Percentiles rank a stretch among this genome's conserved stretches.
Evolutionary conservation across 805 yeast species (phyloP).

Genomic region (Ascoidea tarda): DNA sequence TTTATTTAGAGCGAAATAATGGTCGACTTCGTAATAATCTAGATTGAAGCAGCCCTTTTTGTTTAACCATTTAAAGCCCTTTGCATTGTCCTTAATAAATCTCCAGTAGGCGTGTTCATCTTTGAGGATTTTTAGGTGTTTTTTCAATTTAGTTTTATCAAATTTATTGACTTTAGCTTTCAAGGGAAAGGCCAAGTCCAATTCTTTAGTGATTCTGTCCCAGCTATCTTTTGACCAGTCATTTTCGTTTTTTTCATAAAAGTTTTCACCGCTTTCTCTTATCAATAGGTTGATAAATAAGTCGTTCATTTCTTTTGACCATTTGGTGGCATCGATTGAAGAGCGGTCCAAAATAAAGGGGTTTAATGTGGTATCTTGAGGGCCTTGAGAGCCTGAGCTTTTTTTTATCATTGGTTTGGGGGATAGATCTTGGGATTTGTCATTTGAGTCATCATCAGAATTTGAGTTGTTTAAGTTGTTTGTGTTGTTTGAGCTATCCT

Average conservation of each 20-base stretch:
- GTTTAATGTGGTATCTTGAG: too few species aligned
- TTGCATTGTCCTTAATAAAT: slow-evolving; percentile 6
- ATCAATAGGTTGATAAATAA: slow-evolving; percentile 6
- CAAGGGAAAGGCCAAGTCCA: slow-evolving; percentile 7
- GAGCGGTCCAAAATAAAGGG: not conserved
- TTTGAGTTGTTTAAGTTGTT: too few species aligned
- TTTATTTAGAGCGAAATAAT: slow-evolving; percentile 5
- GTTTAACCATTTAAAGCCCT: slow-evolving; percentile 5
- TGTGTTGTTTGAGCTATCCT: too few species aligned
- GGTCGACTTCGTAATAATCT: slow-evolving; percentile 5
- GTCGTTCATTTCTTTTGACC: slow-evolving; percentile 9
- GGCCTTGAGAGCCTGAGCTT: too few species aligned
- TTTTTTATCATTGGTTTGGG: too few species aligned
- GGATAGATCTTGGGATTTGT: too few species aligned
- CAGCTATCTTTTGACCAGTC: slow-evolving; percentile 8
- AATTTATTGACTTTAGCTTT: slow-evolving; percentile 9
- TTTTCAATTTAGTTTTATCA: slow-evolving; percentile 6
- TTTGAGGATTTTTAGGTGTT: slow-evolving; percentile 7
- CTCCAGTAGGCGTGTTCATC: slow-evolving; percentile 8
- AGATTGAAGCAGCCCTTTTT: slow-evolving; percentile 6
- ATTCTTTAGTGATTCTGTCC: slow-evolving; percentile 5
- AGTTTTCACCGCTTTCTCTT: slow-evolving; percentile 5
- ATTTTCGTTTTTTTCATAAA: slow-evolving; percentile 7
- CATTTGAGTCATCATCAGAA: too few species aligned
- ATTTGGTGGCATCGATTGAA: slow-evolving; percentile 7